Conservation (phyloP, 768 basidiomycete species). For the Hebeloma cylindrosporum region DNA sequence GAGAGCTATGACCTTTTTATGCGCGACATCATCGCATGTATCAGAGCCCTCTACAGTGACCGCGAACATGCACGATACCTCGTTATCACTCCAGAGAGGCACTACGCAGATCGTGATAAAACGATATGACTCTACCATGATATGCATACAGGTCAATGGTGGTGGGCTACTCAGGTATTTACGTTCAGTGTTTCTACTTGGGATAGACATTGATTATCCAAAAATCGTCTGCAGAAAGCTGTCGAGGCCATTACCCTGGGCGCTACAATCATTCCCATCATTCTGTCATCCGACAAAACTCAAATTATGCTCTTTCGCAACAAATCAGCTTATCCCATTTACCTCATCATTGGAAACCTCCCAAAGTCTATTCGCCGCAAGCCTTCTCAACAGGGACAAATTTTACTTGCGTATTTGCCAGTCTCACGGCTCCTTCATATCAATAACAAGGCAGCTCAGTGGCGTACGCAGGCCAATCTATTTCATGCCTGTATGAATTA, state of each 20-base stretch:
- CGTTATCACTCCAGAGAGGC: constrained; percentile 33
- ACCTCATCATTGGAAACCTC: constrained; percentile 11
- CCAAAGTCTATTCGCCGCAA: constrained; percentile 11
- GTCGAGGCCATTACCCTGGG: background rate
- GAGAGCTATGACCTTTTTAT: constrained; percentile 31
- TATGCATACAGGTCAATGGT: constrained; percentile 51
- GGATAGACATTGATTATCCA: too few relatives aligned
- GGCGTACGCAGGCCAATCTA: constrained; percentile 24
- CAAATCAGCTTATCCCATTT: constrained; percentile 11
- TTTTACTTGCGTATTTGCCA: constrained; percentile 13
- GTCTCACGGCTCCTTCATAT: constrained; percentile 30
- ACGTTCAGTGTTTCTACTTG: too few relatives aligned
- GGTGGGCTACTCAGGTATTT: constrained; percentile 46
- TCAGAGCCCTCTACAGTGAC: constrained; percentile 33
- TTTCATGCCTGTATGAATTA: constrained; percentile 37
- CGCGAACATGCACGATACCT: constrained; percentile 31
- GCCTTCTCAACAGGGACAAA: constrained; percentile 4
- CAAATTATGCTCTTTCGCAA: constrained; percentile 7
- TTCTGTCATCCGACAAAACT: constrained; percentile 23
- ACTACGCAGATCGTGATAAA: constrained; percentile 31
- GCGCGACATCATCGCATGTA: constrained; percentile 36
- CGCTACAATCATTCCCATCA: constrained; percentile 40
- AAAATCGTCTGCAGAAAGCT: too few relatives aligned
- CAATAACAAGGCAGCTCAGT: constrained; percentile 19
- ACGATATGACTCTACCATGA: constrained; percentile 35